Evolutionary conservation across 805 yeast genomes (phyloP), one percentile per base, ranked within the genome.

Genomic region (Metschnikowia kofuensis): DNA sequence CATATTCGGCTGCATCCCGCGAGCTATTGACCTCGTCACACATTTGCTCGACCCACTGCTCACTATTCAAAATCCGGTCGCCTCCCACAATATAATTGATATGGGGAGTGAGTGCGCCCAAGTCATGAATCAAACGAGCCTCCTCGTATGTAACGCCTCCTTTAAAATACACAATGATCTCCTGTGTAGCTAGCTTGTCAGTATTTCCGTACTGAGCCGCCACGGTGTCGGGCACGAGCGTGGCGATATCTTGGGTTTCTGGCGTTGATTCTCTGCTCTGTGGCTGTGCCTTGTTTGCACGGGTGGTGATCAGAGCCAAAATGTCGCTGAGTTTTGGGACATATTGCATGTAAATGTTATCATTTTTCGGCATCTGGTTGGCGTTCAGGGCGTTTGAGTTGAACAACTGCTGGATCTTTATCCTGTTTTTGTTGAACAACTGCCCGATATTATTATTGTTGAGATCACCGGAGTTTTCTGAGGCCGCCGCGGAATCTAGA

Each of bases 121-220:
- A 74, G 52, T 89, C 87, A 47, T 86, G 82, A 5, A 91, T 82
- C 26, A 90, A 68, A 52, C 97, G 78, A 0, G 96, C 88, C 64
- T 94, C 99, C 65, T 92, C 98, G 63, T 82, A 89, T 1, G 98
- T 92, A 2, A 80, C 85, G 13, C 99, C 99, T 6, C 97, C 98
- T 44, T 89, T 81, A 45, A 87, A 68, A 61, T 83, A 87, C 1
- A 87, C 70, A 4, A 87, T 76, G n/a, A 87, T 70, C 57, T 87
- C 91, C 58, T 84, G 87, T n/a, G 56, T 52, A 28, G 73, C 70
- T 29, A 70, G 70, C 34, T 57, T 45, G 48, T 60, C 48, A 1
- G 47, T 35, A 15, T 50, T 35, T 2, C 69, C 68, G 48, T 64
- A 64, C 48, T 64, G 68, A 39, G 59, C 54, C 14, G 59, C 50